Evolutionary conservation across 331 rosid species (phyloP), one percentile per base, ranked within the genome.

Genomic region (Stylosanthes scabra): DNA sequence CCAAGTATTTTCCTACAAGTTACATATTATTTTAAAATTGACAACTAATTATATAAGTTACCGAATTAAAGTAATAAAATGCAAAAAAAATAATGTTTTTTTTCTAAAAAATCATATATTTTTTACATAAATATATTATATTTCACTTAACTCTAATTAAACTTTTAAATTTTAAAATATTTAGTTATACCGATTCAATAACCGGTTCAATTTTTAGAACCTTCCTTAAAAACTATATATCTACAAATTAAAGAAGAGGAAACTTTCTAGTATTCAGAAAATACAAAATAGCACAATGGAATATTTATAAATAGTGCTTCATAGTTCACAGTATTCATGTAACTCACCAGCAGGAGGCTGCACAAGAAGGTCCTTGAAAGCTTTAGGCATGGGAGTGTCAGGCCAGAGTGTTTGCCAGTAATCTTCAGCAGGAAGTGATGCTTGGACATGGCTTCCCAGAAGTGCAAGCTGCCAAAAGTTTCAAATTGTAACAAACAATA

Each of bases 331-430:
- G 25, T 20, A 20, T 20, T 51, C 50, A 63, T 15, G 28, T 15
- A 37, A 54, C 74, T 39, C 40, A 70, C 64, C 64, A 40, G 25
- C 64, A 55, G 64, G 50, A 55, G 64, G 50, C 6, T 10, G 27
- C 3, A 31, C 4, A 5, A 34, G 12, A 20, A 70, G 57, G 44
- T 70, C 45, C 64, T 9, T 31, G 11, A 70, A 40, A 70, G 66
- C 41, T 44, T 57, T 44, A 9, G 75, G 75, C 66, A 44, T 57
- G 31, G 75, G 57, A 57, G 57, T 70, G 66, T 42, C 55, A 15
- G 74, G 74, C 74, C 74, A 70, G 16, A 55, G n/a, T 6, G 74
- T 14, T 56, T 7, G 42, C 64, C 74, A 55, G 13, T 56, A 70
- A 3, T 70, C 64, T 41, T 40, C 25, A 8, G 64, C 74, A 2